Evolutionary conservation across 768 basidiomycete genomes (phyloP).

Genomic region (Lyophyllum semitale): DNA sequence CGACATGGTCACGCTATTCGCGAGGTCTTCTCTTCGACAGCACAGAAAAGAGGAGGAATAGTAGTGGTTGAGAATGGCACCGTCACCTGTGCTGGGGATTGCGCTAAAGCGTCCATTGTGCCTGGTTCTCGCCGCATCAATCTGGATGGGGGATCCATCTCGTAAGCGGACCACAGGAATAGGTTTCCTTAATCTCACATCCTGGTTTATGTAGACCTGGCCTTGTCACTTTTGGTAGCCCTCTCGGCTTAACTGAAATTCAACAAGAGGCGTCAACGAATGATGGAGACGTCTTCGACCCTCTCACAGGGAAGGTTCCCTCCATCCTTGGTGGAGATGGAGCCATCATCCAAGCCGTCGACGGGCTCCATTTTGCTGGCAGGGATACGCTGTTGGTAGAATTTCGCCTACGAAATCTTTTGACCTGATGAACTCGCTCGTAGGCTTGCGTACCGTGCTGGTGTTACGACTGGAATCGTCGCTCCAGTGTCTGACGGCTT

Average conservation of each 20-base stretch:
- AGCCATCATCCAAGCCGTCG: slow-evolving; percentile 59
- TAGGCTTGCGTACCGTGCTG: slow-evolving; percentile 69
- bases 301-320: slow-evolving; percentile 45
- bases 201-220: slow-evolving; percentile 43
- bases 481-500: slow-evolving; percentile 60
- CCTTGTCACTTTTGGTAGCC: slow-evolving; percentile 69
- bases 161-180: slow-evolving; percentile 14
- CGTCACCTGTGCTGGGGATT: slow-evolving; percentile 49
- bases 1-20: slow-evolving; percentile 29
- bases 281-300: slow-evolving; percentile 65
- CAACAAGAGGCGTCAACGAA: slow-evolving; percentile 64
- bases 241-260: slow-evolving; percentile 73
- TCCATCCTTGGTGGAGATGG: slow-evolving; percentile 51
- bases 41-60: slow-evolving; percentile 24
- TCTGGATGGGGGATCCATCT: slow-evolving; percentile 68
- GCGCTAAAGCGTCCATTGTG: slow-evolving; percentile 4
- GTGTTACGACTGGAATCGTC: slow-evolving; percentile 58
- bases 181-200: not conserved
- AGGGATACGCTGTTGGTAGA: slow-evolving; percentile 67
- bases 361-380: slow-evolving; percentile 68
- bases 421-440: not conserved
- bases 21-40: slow-evolving; percentile 24
- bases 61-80: slow-evolving; percentile 47
- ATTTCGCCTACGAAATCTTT: not conserved
- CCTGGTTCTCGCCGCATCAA: slow-evolving; percentile 44